phyloP scores from a whole-genome alignment of 176 grass and related monocot genomes.

The Avena insularis region DNA sequence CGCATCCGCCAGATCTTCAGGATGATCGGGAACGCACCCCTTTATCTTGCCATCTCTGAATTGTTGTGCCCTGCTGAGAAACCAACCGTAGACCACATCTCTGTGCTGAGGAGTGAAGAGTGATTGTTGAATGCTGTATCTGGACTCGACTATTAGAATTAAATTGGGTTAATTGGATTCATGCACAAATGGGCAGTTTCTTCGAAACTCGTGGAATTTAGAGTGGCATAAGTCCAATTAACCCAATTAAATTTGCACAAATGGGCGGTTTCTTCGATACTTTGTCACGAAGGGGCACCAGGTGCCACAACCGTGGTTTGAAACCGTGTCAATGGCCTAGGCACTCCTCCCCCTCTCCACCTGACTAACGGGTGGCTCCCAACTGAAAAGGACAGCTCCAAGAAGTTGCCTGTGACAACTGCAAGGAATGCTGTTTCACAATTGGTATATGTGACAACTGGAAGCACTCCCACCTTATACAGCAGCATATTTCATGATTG shows the following conservation, averaged over 20 bases:
- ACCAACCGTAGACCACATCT: no score
- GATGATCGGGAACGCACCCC: neutral
- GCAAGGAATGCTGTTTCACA: conserved; percentile 12
- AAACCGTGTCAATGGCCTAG: neutral
- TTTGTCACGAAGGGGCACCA: neutral
- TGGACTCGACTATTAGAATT: neutral
- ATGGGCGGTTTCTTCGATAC: neutral
- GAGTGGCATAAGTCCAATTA: no score
- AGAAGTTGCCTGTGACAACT: conserved; percentile 4
- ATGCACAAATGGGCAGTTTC: neutral
- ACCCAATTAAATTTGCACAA: neutral
- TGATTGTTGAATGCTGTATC: neutral
- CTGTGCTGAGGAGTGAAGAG: neutral
- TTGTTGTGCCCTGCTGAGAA: neutral
- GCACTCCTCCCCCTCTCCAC: neutral
- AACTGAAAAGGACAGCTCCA: neutral
- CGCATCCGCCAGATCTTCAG: neutral
- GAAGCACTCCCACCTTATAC: no score
- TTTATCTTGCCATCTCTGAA: neutral
- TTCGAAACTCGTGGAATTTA: neutral
- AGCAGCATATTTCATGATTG: neutral
- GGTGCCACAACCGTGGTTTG: neutral
- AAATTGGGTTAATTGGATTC: neutral
- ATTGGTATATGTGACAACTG: no score
- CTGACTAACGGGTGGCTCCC: neutral